Percentiles rank a stretch among this genome's conserved stretches.
Evolutionary conservation across 2,329 filamentous ascomycete species (phyloP).

Genomic region (Botrytis aclada): DNA sequence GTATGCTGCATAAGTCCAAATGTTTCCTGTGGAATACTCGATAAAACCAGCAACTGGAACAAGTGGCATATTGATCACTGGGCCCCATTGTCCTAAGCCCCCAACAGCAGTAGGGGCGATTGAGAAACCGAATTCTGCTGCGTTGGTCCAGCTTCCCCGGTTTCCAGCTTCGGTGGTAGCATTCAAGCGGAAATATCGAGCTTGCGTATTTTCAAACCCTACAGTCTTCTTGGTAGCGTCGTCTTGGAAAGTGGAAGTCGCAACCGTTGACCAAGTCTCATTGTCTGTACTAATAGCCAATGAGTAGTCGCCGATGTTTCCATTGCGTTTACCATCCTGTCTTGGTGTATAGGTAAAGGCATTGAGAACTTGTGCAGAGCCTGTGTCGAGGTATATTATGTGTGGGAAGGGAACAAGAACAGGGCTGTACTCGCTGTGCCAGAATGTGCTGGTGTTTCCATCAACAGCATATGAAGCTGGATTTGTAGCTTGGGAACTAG

Average conservation of each 20-base stretch:
- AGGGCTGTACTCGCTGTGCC: slow-evolving; percentile 37
- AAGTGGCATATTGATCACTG: slow-evolving; percentile 26
- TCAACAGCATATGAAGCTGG: slow-evolving; percentile 35
- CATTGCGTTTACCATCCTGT: slow-evolving; percentile 38
- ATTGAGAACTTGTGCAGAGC: slow-evolving; percentile 34
- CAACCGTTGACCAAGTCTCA: slow-evolving; percentile 34
- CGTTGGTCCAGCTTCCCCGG: slow-evolving; percentile 23
- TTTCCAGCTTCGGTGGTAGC: slow-evolving; percentile 26
- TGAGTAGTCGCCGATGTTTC: slow-evolving; percentile 39
- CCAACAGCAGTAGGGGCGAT: slow-evolving; percentile 2
- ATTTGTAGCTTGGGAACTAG: not conserved
- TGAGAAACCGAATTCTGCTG: slow-evolving; percentile 21
- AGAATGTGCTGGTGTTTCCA: slow-evolving; percentile 36
- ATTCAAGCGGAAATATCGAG: slow-evolving; percentile 23
- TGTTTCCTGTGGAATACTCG: slow-evolving; percentile 20
- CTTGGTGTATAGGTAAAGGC: slow-evolving; percentile 38
- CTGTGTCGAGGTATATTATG: slow-evolving; percentile 38
- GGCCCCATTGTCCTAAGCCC: slow-evolving; percentile 23
- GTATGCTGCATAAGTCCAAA: slow-evolving; percentile 25
- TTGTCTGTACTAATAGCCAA: slow-evolving; percentile 36
- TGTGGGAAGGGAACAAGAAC: slow-evolving; percentile 35
- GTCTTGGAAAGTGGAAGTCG: slow-evolving; percentile 29
- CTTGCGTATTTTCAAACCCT: slow-evolving; percentile 16
- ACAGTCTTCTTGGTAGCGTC: slow-evolving; percentile 18
- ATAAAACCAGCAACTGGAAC: slow-evolving; percentile 25